A percentile compares a stretch with the other conserved stretches of the same genome.
These are phyloP conservation scores for Sanguinoderma infundibulare DNA, from an alignment of 1,284 basidiomycete species.

Conservation along the genomic window DNA sequence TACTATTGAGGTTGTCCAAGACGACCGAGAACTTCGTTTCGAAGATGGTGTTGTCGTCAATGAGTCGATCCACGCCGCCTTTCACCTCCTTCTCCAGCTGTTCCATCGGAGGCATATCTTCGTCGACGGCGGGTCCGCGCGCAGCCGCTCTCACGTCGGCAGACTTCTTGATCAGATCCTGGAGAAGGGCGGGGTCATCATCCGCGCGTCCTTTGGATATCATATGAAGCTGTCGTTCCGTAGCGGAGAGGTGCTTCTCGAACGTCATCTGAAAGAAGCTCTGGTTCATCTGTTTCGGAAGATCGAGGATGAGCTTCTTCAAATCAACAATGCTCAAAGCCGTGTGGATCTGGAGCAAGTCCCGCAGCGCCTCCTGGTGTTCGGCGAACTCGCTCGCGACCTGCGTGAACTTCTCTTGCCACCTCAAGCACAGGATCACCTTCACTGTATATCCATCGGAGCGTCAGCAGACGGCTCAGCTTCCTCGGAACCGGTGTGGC, in stretches of 20 bases:
- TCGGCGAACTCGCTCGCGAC: constrained; percentile 8
- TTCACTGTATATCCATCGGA: too few relatives aligned
- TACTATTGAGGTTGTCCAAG: constrained; percentile 30
- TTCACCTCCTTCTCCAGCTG: constrained; percentile 2
- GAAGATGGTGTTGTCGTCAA: constrained; percentile 28
- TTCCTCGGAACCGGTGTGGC: too few relatives aligned
- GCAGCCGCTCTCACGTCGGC: constrained; percentile 9
- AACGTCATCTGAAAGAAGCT: too few relatives aligned
- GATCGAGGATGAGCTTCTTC: constrained; percentile 1
- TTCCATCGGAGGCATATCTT: background rate
- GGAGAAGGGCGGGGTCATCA: too few relatives aligned
- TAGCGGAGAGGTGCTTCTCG: too few relatives aligned
- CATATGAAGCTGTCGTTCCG: too few relatives aligned
- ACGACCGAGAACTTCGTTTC: constrained; percentile 38
- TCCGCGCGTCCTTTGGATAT: too few relatives aligned
- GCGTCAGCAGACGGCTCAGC: too few relatives aligned
- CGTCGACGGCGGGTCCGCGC: background rate
- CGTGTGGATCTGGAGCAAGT: constrained; percentile 11
- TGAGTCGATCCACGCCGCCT: constrained; percentile 9
- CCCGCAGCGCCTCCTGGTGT: constrained; percentile 8
- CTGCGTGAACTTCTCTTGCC: too few relatives aligned
- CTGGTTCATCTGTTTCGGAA: constrained; percentile 9
- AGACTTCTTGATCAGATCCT: too few relatives aligned
- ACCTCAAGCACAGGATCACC: too few relatives aligned
- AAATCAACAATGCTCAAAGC: constrained; percentile 3